phyloP scores from a whole-genome alignment of 2,329 filamentous ascomycete species.

The Xylaria digitata region DNA sequence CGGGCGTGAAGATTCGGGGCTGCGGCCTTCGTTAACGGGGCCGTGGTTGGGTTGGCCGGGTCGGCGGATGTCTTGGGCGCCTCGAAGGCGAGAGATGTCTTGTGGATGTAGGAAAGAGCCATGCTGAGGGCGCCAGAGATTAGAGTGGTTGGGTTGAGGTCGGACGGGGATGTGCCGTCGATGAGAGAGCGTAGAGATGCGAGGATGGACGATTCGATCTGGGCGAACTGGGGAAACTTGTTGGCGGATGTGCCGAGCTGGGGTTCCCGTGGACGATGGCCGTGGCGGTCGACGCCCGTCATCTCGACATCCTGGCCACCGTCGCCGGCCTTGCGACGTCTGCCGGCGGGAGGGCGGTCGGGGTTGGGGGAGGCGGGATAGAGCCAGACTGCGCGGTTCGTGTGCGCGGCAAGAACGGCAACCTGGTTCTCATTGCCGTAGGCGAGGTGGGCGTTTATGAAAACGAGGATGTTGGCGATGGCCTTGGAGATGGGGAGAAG shows the following conservation, averaged over 20 bases:
- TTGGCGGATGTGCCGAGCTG: constrained; percentile 67
- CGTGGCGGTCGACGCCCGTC: constrained; percentile 57
- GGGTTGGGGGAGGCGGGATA: constrained; percentile 71
- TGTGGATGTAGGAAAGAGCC: constrained; percentile 90
- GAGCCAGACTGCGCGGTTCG: constrained; percentile 86
- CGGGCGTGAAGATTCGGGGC: constrained; percentile 74
- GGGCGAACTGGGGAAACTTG: constrained; percentile 92
- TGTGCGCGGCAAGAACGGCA: constrained; percentile 89
- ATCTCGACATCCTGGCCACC: constrained; percentile 66
- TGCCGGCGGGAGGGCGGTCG: constrained; percentile 44
- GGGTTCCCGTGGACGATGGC: not conserved
- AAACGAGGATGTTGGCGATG: constrained; percentile 89
- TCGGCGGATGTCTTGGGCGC: constrained; percentile 63
- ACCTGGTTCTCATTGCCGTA: constrained; percentile 95
- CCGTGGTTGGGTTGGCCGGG: constrained; percentile 50
- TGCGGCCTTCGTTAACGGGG: constrained; percentile 47
- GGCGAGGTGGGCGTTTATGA: constrained; percentile 95
- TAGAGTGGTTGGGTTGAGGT: constrained; percentile 80
- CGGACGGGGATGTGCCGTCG: constrained; percentile 70
- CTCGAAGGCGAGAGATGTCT: constrained; percentile 74
- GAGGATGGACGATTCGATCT: constrained; percentile 85
- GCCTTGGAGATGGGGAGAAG: constrained; percentile 84
- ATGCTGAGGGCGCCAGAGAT: constrained; percentile 92
- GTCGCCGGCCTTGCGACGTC: constrained; percentile 29
- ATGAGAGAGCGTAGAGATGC: constrained; percentile 80